Conservation (phyloP, 768 basidiomycete species). For the Termitomyces sp. region DNA sequence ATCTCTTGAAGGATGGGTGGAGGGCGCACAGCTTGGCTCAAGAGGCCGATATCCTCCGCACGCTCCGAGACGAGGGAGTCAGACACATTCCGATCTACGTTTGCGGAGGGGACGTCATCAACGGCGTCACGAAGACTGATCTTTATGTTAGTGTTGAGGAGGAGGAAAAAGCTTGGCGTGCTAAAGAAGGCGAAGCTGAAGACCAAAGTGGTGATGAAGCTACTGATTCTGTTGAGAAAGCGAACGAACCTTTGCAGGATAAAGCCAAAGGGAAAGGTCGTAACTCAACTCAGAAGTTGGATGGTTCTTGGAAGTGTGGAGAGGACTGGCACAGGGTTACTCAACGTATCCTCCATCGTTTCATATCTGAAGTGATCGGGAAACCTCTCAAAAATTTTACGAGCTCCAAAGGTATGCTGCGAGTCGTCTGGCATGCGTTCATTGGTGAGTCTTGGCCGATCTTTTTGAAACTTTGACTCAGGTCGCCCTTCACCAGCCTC, state of each 20-base stretch:
- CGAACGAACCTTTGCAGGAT: not conserved
- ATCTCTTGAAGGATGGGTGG: too few relatives aligned
- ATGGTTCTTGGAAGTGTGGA: not conserved
- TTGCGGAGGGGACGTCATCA: slow-evolving; percentile 23
- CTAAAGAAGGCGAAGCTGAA: too few relatives aligned
- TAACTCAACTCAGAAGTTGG: too few relatives aligned
- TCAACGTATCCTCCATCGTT: slow-evolving; percentile 17
- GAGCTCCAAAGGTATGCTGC: slow-evolving; percentile 14
- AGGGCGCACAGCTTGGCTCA: slow-evolving; percentile 6
- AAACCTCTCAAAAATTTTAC: not conserved
- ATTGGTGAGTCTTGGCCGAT: slow-evolving; percentile 10
- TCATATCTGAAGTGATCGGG: slow-evolving; percentile 9
- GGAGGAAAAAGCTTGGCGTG: too few relatives aligned
- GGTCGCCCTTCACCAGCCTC: not conserved
- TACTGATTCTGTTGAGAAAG: too few relatives aligned
- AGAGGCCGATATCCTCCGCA: not conserved
- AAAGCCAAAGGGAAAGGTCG: not conserved
- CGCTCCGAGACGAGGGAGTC: too few relatives aligned
- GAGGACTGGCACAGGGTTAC: not conserved
- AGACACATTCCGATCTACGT: not conserved
- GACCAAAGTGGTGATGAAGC: too few relatives aligned
- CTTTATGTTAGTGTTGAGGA: too few relatives aligned
- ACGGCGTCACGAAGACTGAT: too few relatives aligned
- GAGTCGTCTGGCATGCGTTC: slow-evolving; percentile 17
- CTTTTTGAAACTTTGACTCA: too few relatives aligned